These are phyloP conservation scores for Cicer chorassanicum DNA, from an alignment of 306 rosid genomes.

Conservation along the genomic window DNA sequence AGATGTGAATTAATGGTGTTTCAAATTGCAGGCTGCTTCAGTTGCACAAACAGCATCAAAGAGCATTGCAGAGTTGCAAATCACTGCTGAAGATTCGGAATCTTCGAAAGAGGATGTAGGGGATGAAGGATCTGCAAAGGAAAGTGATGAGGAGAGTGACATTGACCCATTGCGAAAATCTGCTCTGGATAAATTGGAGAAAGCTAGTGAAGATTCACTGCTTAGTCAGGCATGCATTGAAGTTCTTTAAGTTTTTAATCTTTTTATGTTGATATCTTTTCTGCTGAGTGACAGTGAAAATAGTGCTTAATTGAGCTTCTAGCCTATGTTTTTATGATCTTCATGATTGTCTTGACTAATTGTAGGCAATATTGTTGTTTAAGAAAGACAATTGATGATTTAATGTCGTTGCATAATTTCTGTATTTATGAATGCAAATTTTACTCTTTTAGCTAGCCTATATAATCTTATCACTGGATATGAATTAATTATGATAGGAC, in stretches of 20 bases:
- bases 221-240: slow-evolving; percentile 79
- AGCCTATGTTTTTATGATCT: slow-evolving; percentile 24
- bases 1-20: slow-evolving; percentile 31
- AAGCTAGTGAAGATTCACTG: slow-evolving; percentile 83
- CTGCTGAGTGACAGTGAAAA: slow-evolving; percentile 21
- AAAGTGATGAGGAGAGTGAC: slow-evolving; percentile 59
- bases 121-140: slow-evolving; percentile 57
- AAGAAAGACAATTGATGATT: slow-evolving; percentile 20
- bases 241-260: not conserved
- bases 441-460: slow-evolving; percentile 18
- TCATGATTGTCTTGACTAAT: slow-evolving; percentile 29
- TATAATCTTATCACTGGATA: slow-evolving; percentile 2
- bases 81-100: slow-evolving; percentile 56
- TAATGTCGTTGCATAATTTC: not conserved
- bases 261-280: slow-evolving; percentile 9
- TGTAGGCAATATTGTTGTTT: slow-evolving; percentile 16
- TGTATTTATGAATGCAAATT: slow-evolving; percentile 22
- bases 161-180: slow-evolving; percentile 59
- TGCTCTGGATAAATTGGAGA: slow-evolving; percentile 88
- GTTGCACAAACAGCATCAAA: slow-evolving; percentile 90
- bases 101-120: slow-evolving; percentile 61
- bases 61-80: slow-evolving; percentile 72
- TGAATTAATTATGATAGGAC: not conserved
- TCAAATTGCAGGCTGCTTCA: slow-evolving; percentile 77
- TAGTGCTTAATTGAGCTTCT: slow-evolving; percentile 28